Base-by-base conservation (phyloP, 106 monocot genomes). In the Allium fistulosum region DNA sequence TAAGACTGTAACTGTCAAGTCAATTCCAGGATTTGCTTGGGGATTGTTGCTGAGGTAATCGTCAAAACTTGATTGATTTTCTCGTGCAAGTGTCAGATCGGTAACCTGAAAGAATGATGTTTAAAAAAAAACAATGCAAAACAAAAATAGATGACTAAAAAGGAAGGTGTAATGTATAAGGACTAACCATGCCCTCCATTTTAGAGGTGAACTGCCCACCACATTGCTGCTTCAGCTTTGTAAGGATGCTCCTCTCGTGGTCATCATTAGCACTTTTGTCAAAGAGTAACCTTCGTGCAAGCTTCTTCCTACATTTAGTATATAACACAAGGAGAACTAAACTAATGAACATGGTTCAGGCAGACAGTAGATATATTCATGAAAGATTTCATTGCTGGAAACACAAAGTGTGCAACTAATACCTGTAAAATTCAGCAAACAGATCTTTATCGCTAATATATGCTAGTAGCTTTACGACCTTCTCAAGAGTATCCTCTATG, bases 81-180 rank as follows among this genome's bases (percentile, higher is more conserved):
- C 95, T 76, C 88, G 81, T 71, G 95, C 95, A 49, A 96, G 79
- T 45, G 95, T 91, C 46, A 96, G 73, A 74, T 96, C 95, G 65
- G 85, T 96, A 10, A 96, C 94, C 94, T 94, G 76, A 7, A 61
- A 27, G 57, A 37, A 61, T 10, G 73, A 63, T 58, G 12, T 63
- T 45, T 57, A 56, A 63, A 57, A 13, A 13, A 57, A 37, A 37
- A 37, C 2, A 61, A 26, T 68, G 16, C 45, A 10, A 66, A 67
- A 72, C 17, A 45, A 10, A 8, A 46, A 5, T 11, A 37, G 6
- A 13, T 18, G 2, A 51, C 17, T 51, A 6, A 46, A 53, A 67
- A 10, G 11, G 63, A 66, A 61, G 37, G 37, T 37, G 26, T 48
- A 12, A 57, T 52, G 2, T 26, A 61, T 55, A 76, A 47, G 10